A percentile compares a stretch with the other conserved stretches of the same genome.
phyloP scores from a whole-genome alignment of 805 yeast species.

The Cyberlindnera petersonii region DNA sequence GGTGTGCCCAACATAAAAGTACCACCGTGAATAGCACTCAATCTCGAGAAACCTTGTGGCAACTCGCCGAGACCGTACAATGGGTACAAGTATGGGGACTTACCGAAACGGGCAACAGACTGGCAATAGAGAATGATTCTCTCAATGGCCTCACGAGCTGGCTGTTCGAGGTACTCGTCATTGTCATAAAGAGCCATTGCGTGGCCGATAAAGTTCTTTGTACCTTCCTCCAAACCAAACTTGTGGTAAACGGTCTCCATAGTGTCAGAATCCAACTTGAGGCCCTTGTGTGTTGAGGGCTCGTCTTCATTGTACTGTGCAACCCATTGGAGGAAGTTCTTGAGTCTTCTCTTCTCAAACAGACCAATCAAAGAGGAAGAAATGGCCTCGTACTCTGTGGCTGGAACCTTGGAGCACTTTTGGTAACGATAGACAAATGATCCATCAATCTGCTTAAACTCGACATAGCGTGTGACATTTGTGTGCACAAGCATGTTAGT shows the following conservation, averaged over 20 bases:
- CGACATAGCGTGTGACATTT: slow-evolving; percentile 92
- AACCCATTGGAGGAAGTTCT: slow-evolving; percentile 84
- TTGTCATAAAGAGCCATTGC: slow-evolving; percentile 97
- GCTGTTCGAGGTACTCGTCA: slow-evolving; percentile 82
- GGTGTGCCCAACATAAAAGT: slow-evolving; percentile 98
- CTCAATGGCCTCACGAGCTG: slow-evolving; percentile 89
- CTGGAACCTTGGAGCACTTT: slow-evolving; percentile 89
- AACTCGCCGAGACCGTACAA: slow-evolving; percentile 94
- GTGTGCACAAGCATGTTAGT: slow-evolving; percentile 94
- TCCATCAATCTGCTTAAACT: slow-evolving; percentile 95
- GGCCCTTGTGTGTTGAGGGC: slow-evolving; percentile 74
- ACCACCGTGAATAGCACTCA: slow-evolving; percentile 96
- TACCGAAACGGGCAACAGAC: slow-evolving; percentile 91
- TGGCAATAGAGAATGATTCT: slow-evolving; percentile 81
- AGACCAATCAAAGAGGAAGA: slow-evolving; percentile 91
- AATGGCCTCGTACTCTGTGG: slow-evolving; percentile 87
- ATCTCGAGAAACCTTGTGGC: slow-evolving; percentile 98
- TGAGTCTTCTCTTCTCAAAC: slow-evolving; percentile 94
- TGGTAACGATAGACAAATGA: slow-evolving; percentile 86
- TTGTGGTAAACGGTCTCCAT: slow-evolving; percentile 89
- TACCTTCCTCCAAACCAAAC: slow-evolving; percentile 87
- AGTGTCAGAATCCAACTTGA: slow-evolving; percentile 80
- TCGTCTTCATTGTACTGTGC: slow-evolving; percentile 78
- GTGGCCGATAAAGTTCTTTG: slow-evolving; percentile 95
- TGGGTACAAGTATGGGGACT: slow-evolving; percentile 94